Evolutionary conservation across 768 basidiomycete genomes (phyloP), one percentile per base, ranked within the genome.

Genomic region (Boletellus emodensis): DNA sequence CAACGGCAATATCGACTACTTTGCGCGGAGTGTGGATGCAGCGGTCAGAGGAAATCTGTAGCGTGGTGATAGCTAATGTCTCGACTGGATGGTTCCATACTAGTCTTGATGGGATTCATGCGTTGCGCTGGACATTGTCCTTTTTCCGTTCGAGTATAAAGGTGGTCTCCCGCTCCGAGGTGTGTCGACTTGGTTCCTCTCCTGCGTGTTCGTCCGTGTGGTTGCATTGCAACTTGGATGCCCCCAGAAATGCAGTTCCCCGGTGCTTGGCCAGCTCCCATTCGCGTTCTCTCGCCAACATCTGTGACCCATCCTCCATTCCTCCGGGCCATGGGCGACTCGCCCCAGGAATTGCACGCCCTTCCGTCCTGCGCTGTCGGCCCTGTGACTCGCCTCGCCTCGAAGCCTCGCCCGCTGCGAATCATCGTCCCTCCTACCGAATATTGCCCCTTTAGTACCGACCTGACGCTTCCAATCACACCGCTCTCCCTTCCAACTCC

Each of bases 21-120:
- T 96, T 67, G 91, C 93, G 3, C 78, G 91, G 72, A 82, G 83
- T 62, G 86, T 95, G 49, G 80, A 90, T 70, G 82, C 82, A 61
- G 90, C 85, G 52, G 90, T 94, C 56, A 84, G 81, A 73, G 86
- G 87, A 57, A 77, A 76, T 46, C 74, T 92, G 61, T 92, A 80
- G 74, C 45, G 44, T 56, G 53, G 49, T 42, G 43, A 59, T 66
- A 64, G 44, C 55, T 43, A 52, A 60, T 68, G 61, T 30, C 30
- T 30, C 54, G 65, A 37, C 45, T 49, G 49, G 61, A 51, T 49
- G 44, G 48, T 52, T 55, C 58, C 40, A 55, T 65, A 50, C 63
- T 55, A 57, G 51, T 64, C 49, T 49, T 55, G 62, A 53, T 35
- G 43, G 41, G 28, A 32, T 52, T 53, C 55, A 49, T 42, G 20